Base-by-base conservation (phyloP, 2,329 filamentous ascomycete genomes). In the Ophiostoma tasmaniense region DNA sequence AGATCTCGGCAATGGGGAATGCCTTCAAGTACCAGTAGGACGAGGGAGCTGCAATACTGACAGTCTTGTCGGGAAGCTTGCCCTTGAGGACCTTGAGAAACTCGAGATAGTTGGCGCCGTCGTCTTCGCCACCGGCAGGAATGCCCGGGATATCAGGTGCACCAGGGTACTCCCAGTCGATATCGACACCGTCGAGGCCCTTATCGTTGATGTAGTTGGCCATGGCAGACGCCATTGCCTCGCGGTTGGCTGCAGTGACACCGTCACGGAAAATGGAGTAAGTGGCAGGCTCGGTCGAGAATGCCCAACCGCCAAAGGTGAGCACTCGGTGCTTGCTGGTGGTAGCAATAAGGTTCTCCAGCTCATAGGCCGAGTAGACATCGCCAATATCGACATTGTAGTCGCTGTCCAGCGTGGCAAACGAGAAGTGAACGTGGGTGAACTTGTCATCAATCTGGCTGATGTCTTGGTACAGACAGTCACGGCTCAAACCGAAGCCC, bases 231-330 rank as follows among this genome's bases (percentile, higher is more conserved):
- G 50, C n/a, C 50, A 52, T 52, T 52, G 50, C 50, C 2, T 25
- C 50, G n/a, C 69, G 66, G 62, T 73, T 71, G 22, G 52, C 70
- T 3, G 45, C n/a, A 6, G 52, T 71, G 13, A 72, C 66, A 37
- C 66, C 73, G 5, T 70, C 35, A 2, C 80, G 75, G 69, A 82
- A 77, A 39, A 80, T 79, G 30, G 35, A 20, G 69, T 76, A 80
- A 0, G 78, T 80, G n/a, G 45, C 71, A 0, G 74, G 70, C 14
- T 76, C 73, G 0, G 79, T 81, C 0, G 77, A 80, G 69, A 79
- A 81, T 1, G 73, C 74, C 81, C 81, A 83, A 14, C 81, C 81
- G 14, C 81, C 81, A 71, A 83, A 78, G 0, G 79, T 77, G 1
- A 83, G 7, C 50, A 82, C 78, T n/a, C 73, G 74, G 69, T 80